phyloP scores from a whole-genome alignment of 129 eudicot genomes.

The Flaveria bidentis region DNA sequence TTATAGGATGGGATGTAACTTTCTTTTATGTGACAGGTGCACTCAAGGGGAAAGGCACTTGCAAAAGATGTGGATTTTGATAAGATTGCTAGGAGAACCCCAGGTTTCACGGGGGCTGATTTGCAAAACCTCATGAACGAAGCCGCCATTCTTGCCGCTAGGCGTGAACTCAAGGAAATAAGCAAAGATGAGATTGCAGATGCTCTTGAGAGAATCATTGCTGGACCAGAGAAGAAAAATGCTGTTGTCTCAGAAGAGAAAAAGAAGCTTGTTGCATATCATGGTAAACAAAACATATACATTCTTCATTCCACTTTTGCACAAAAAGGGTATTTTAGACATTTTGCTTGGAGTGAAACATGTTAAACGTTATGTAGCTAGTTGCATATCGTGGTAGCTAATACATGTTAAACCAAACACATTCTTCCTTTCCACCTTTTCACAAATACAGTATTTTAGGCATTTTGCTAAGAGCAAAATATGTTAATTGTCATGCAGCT shows the following conservation, averaged over 20 bases:
- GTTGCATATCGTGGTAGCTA: background rate
- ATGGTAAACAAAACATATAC: constrained; percentile 47
- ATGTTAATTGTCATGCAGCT: background rate
- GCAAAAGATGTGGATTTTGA: constrained; percentile 96
- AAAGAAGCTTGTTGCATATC: constrained; percentile 92
- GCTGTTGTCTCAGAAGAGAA: constrained; percentile 95
- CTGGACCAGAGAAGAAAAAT: constrained; percentile 98
- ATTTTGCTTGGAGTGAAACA: background rate
- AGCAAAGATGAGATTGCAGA: constrained; percentile 97
- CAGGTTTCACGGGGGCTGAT: constrained; percentile 96
- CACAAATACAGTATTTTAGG: background rate
- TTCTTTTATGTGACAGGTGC: constrained; percentile 58
- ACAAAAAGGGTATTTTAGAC: constrained; percentile 12
- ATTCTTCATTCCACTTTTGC: background rate
- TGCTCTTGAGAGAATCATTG: constrained; percentile 94
- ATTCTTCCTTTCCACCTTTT: background rate
- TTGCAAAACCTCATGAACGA: constrained; percentile 92
- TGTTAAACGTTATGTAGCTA: background rate
- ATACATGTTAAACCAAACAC: background rate
- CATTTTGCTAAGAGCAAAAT: background rate
- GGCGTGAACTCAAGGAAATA: constrained; percentile 94
- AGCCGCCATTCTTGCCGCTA: constrained; percentile 97
- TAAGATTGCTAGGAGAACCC: constrained; percentile 92
- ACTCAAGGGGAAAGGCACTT: constrained; percentile 87
- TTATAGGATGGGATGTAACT: background rate